Evolutionary conservation across 306 rosid species (phyloP).

Genomic region (Senna tora): DNA sequence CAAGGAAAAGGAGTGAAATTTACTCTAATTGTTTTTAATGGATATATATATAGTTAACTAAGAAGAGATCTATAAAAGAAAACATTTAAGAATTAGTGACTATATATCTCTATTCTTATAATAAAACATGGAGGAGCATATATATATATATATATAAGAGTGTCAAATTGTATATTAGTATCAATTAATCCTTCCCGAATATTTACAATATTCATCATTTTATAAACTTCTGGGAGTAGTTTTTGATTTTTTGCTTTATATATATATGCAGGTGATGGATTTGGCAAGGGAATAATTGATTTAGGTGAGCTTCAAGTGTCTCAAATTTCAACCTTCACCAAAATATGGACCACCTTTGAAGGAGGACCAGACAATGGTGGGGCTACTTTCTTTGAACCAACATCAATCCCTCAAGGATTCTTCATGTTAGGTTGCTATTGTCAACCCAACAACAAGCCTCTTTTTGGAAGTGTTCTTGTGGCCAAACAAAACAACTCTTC

Average conservation of each 20-base stretch:
- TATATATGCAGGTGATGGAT: constrained; percentile 51
- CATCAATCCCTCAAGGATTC: constrained; percentile 60
- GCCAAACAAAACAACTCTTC: constrained; percentile 46
- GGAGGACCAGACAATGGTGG: constrained; percentile 75
- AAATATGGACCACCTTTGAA: constrained; percentile 60
- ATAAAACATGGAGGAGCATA: too few species aligned
- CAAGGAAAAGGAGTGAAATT: too few species aligned
- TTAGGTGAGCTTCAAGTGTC: constrained; percentile 64
- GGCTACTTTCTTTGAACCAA: constrained; percentile 74
- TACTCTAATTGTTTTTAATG: too few species aligned
- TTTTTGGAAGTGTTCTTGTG: constrained; percentile 70
- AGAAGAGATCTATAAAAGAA: too few species aligned
- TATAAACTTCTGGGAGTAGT: background rate
- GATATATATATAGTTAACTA: too few species aligned
- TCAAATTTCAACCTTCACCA: constrained; percentile 57
- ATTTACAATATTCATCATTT: too few species aligned
- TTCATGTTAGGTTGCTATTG: constrained; percentile 60
- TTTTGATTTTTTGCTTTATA: background rate
- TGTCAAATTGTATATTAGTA: too few species aligned
- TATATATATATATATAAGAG: too few species aligned
- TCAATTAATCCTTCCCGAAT: too few species aligned
- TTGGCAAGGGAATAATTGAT: constrained; percentile 66
- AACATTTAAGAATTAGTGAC: too few species aligned
- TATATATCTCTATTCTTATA: too few species aligned
- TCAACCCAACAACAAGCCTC: constrained; percentile 66